Base-by-base conservation (phyloP, 108 stramenopile species). In the Cyclotella cryptica region DNA sequence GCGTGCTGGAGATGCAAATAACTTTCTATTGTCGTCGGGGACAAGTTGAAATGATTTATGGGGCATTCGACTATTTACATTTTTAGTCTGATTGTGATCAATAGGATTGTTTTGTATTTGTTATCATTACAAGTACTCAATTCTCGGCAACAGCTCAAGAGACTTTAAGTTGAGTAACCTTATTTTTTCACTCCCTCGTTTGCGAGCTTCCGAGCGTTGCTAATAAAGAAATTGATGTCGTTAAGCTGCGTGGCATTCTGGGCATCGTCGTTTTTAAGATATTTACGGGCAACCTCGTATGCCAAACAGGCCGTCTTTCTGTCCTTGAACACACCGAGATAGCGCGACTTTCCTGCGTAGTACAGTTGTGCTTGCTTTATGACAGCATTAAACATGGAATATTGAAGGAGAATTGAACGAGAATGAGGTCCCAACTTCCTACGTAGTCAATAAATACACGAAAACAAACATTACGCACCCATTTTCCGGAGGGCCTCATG, bases 401-500 rank as follows among this genome's bases (percentile, higher is more conserved):
- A 30, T 62, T 29, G 60, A n/a, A 47, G 47, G 65, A 39, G n/a
- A 12, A 26, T 68, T 35, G 19, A 68, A 35, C 28, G 14, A 40
- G 1, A 35, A 5, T 35, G 35, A 35, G 6, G 2, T 35, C 2
- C 35, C 35, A 35, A 35, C 35, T 35, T 35, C 35, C 2, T 35
- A 35, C 6, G 6, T 6, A 6, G 35, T 6, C 6, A 35, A 35
- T 35, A 6, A 35, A 2, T 2, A 35, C 35, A 35, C 35, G 35
- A 17, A 58, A 19, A 43, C 21, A 28, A 30, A n/a, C n/a, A 8
- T 1, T 7, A 79, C 78, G 51, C 26, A 79, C 79, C 93, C 93
- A 94, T 79, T 91, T 94, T 44, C 93, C 93, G 35, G 91, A 92
- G 21, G 93, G 93, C 42, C 93, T 79, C 90, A 91, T 87, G 2